These are phyloP conservation scores for Zygoascus ofunaensis DNA, from an alignment of 805 yeast genomes.

Conservation along the genomic window DNA sequence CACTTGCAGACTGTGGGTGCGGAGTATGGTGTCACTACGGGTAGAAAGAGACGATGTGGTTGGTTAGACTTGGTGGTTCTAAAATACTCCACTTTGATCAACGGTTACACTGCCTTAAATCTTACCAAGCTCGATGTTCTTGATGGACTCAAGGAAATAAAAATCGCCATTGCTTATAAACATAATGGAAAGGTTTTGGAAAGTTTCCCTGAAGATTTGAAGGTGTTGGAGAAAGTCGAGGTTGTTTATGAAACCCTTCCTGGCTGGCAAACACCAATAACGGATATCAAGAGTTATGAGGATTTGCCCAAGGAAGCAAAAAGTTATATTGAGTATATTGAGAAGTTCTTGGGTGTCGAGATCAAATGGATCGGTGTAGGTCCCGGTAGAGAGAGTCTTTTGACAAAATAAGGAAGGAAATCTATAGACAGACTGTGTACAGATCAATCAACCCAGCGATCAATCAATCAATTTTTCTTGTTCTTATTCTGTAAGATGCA, in stretches of 20 bases:
- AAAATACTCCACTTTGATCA: slow-evolving; percentile 81
- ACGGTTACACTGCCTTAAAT: slow-evolving; percentile 90
- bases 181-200: slow-evolving; percentile 66
- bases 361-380: slow-evolving; percentile 98
- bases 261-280: slow-evolving; percentile 87
- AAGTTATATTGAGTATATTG: slow-evolving; percentile 76
- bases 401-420: slow-evolving; percentile 36
- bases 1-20: slow-evolving; percentile 85
- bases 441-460: not conserved
- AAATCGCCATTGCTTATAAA: slow-evolving; percentile 78
- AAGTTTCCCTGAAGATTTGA: slow-evolving; percentile 89
- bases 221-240: slow-evolving; percentile 75
- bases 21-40: slow-evolving; percentile 96
- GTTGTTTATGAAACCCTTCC: slow-evolving; percentile 87
- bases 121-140: slow-evolving; percentile 93
- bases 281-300: slow-evolving; percentile 55
- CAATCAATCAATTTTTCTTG: not conserved
- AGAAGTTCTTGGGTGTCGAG: slow-evolving; percentile 73
- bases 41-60: slow-evolving; percentile 98
- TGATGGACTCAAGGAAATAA: slow-evolving; percentile 79
- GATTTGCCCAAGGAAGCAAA: slow-evolving; percentile 85
- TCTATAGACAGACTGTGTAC: too few species aligned
- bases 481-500: slow-evolving; percentile 23
- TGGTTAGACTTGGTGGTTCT: slow-evolving; percentile 96
- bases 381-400: slow-evolving; percentile 91